These are phyloP conservation scores for Aspergillus fumigatiaffinis DNA, from an alignment of 2,329 filamentous ascomycete species.

Conservation along the genomic window DNA sequence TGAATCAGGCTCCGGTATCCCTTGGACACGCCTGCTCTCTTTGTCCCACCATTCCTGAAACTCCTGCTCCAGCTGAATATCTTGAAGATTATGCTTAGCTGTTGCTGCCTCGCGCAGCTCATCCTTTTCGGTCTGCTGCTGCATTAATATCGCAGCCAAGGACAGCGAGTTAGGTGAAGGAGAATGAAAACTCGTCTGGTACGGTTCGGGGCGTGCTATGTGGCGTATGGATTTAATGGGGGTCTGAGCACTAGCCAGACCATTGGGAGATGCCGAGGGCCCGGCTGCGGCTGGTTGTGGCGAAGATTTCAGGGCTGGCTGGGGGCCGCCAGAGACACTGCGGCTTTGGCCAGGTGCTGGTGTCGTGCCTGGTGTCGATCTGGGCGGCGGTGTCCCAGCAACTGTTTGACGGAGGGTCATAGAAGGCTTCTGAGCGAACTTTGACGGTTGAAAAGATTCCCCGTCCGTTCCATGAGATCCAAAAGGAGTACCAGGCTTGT, in stretches of 20 bases:
- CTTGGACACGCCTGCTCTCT: slow-evolving; percentile 36
- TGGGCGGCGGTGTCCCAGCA: slow-evolving; percentile 40
- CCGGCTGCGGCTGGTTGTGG: slow-evolving; percentile 40
- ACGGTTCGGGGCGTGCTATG: slow-evolving; percentile 40
- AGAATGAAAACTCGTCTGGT: slow-evolving; percentile 28
- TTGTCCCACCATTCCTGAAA: slow-evolving; percentile 67
- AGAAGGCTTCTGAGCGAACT: slow-evolving; percentile 40
- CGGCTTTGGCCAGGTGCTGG: slow-evolving; percentile 47
- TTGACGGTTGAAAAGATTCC: slow-evolving; percentile 14
- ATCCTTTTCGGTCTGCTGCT: slow-evolving; percentile 81
- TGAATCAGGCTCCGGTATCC: slow-evolving; percentile 24
- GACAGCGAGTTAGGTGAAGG: slow-evolving; percentile 66
- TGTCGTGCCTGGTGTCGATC: slow-evolving; percentile 26
- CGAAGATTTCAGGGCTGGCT: slow-evolving; percentile 13
- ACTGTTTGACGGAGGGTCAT: slow-evolving; percentile 62
- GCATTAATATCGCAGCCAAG: slow-evolving; percentile 81
- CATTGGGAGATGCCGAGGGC: slow-evolving; percentile 22
- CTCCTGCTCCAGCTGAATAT: slow-evolving; percentile 94
- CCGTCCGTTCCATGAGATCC: slow-evolving; percentile 25
- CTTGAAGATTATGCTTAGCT: slow-evolving; percentile 82
- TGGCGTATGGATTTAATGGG: slow-evolving; percentile 46
- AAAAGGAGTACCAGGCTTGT: slow-evolving; percentile 32
- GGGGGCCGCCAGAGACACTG: slow-evolving; percentile 20
- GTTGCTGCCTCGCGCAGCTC: slow-evolving; percentile 71
- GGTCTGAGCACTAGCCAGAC: slow-evolving; percentile 21